Evolutionary conservation across 495 filamentous ascomycete genomes (phyloP), one percentile per base, ranked within the genome.

Genomic region (Stereocaulon alpinum): DNA sequence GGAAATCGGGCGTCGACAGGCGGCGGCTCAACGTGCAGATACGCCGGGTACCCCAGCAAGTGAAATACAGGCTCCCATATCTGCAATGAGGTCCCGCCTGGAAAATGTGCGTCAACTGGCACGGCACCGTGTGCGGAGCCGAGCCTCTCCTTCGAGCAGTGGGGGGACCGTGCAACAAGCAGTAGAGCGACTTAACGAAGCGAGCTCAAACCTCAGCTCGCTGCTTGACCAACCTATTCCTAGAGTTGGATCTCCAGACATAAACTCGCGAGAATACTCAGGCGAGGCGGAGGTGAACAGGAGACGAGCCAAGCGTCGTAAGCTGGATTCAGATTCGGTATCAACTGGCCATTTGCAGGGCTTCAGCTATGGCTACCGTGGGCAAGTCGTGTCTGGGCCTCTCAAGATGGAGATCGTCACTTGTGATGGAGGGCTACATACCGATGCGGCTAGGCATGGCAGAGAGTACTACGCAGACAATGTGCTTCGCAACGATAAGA

Each of bases 371-470:
- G 91, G 89, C 2, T 81, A 83, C 63, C 87, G 82, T 67, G 91
- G 91, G 18, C 90, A 95, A 67, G 85, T 91, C 6, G 86, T 91
- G 40, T 80, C 89, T 0, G 89, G 89, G 14, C 75, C 80, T 60
- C 71, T 96, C 59, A 83, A 79, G 59, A 91, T 96, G 88, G 86
- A 93, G 67, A 80, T 96, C 55, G 81, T 84, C 18, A 89, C 82
- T 75, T 97, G 91, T 66, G 92, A 96, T 72, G 92, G 91, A 51
- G 92, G 91, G 2, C 79, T 83, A 22, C 91, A 85, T 68, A 68
- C 75, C 27, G 79, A 83, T 47, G 80, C 82, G 56, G 71, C 72
- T 2, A 48, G 54, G 12, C 71, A 74, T 40, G 70, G 75, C 43
- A 75, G 76, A 58, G 74, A 77, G 20, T 90, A 89, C 64, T 77